Percentiles rank a stretch among this genome's conserved stretches.
phyloP scores from a whole-genome alignment of 2,329 filamentous ascomycete genomes.

The Beauveria sp. region DNA sequence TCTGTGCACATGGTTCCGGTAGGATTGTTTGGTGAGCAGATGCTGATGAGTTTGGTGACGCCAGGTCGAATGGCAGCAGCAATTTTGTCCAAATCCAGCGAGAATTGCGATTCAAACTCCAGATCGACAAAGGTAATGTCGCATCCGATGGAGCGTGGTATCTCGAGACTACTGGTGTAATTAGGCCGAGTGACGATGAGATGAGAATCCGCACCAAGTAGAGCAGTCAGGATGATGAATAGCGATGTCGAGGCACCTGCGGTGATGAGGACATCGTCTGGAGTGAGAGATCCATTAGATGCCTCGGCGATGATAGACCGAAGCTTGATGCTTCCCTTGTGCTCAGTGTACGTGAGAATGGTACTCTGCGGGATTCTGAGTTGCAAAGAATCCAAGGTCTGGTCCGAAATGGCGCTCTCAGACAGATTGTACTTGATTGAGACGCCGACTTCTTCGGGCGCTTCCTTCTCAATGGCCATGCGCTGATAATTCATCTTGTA shows the following conservation, averaged over 20 bases:
- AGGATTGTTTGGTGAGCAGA: conserved; percentile 18
- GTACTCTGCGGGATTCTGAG: neutral
- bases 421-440: conserved; percentile 19
- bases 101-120: conserved; percentile 14
- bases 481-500: conserved; percentile 18
- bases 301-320: conserved; percentile 13
- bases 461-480: conserved; percentile 20
- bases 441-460: conserved; percentile 18
- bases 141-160: conserved; percentile 17
- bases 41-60: conserved; percentile 17
- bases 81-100: conserved; percentile 12
- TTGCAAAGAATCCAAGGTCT: conserved; percentile 14
- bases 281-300: conserved; percentile 8
- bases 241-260: conserved; percentile 16
- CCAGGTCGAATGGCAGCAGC: conserved; percentile 13
- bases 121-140: conserved; percentile 18
- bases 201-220: conserved; percentile 13
- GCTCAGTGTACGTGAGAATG: neutral
- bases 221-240: conserved; percentile 17
- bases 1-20: conserved; percentile 13
- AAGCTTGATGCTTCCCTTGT: conserved; percentile 13
- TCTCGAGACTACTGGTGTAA: conserved; percentile 19
- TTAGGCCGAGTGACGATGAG: conserved; percentile 19
- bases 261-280: conserved; percentile 18
- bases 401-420: conserved; percentile 18